phyloP scores from a whole-genome alignment of 148 eudicot genomes.

The Nyssa sinensis region DNA sequence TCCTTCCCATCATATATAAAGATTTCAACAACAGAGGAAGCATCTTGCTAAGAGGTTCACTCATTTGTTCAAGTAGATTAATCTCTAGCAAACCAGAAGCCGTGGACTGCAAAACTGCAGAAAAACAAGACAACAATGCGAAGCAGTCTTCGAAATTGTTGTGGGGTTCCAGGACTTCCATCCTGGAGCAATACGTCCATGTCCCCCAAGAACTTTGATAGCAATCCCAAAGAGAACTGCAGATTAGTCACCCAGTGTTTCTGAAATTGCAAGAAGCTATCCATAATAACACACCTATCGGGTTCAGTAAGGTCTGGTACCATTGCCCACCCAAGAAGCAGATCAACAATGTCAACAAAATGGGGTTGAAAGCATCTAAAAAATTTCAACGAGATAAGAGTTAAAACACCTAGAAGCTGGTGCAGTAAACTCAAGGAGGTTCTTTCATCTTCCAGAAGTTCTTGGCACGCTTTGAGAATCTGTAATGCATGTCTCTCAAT shows the following conservation, averaged over 20 bases:
- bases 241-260: conserved; percentile 89
- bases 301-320: conserved; percentile 79
- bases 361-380: conserved; percentile 84
- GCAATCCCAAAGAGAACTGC: conserved; percentile 78
- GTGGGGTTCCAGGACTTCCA: conserved; percentile 74
- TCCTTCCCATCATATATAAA: conserved; percentile 71
- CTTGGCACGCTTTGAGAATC: conserved; percentile 82
- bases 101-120: conserved; percentile 78
- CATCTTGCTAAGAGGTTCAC: conserved; percentile 77
- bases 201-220: conserved; percentile 88
- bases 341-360: conserved; percentile 92
- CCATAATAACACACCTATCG: conserved; percentile 72
- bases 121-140: conserved; percentile 81
- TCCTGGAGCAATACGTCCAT: conserved; percentile 94
- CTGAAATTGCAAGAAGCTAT: conserved; percentile 91
- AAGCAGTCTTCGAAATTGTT: conserved; percentile 80
- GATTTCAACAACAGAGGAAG: conserved; percentile 69
- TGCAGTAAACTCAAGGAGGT: conserved; percentile 73
- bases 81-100: conserved; percentile 94
- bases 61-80: conserved; percentile 72
- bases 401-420: conserved; percentile 66
- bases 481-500: conserved; percentile 74
- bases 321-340: conserved; percentile 99
- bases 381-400: conserved; percentile 78
- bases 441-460: conserved; percentile 94